These are phyloP conservation scores for Ogataea glucozyma DNA, from an alignment of 805 yeast species.

Conservation along the genomic window DNA sequence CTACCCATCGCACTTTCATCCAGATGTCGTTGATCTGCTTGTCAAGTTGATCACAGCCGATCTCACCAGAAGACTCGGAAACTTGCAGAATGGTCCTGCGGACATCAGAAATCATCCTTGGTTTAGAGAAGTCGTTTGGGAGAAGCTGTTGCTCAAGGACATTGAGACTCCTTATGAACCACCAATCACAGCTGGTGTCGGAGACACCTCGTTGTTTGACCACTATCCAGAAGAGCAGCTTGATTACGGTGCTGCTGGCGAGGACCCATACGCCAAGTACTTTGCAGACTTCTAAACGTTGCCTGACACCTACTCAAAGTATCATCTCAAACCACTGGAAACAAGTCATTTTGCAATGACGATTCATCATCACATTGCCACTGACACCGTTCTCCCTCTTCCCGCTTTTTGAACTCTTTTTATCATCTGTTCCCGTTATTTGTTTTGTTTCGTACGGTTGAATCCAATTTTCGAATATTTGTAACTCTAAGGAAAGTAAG, in stretches of 20 bases:
- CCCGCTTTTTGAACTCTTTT: too few species aligned
- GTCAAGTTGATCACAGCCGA: slow-evolving; percentile 55
- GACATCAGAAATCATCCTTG: slow-evolving; percentile 60
- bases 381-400: too few species aligned
- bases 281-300: slow-evolving; percentile 31
- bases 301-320: too few species aligned
- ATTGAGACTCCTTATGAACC: slow-evolving; percentile 68
- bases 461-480: background rate
- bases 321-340: too few species aligned
- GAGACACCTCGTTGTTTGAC: slow-evolving; percentile 63
- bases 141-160: slow-evolving; percentile 53
- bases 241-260: slow-evolving; percentile 77
- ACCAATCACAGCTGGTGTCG: slow-evolving; percentile 63
- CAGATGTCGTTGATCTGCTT: slow-evolving; percentile 54
- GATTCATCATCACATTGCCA: too few species aligned
- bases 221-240: slow-evolving; percentile 77
- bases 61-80: slow-evolving; percentile 56
- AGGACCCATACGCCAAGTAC: slow-evolving; percentile 35
- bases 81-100: slow-evolving; percentile 57
- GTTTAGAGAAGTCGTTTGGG: slow-evolving; percentile 66
- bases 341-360: too few species aligned
- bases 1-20: slow-evolving; percentile 56
- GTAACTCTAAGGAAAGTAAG: too few species aligned
- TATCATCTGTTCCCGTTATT: background rate
- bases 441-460: background rate